Evolutionary conservation across 2,329 filamentous ascomycete genomes (phyloP).

Genomic region (Fusarium penzigii): DNA sequence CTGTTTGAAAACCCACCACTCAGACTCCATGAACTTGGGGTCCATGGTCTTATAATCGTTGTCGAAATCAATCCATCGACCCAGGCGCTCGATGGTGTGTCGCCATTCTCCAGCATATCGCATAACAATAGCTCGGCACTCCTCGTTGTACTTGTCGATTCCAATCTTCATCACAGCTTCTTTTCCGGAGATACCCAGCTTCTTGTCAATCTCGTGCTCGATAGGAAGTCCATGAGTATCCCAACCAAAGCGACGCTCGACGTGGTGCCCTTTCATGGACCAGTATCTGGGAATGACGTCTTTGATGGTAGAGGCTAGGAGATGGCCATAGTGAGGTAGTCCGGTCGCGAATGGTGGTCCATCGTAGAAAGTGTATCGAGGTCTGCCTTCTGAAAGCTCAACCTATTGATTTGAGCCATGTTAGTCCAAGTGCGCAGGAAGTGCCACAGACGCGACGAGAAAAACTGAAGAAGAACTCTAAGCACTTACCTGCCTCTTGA

Average conservation of each 20-base stretch:
- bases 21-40: conserved; percentile 89
- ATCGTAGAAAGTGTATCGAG: conserved; percentile 94
- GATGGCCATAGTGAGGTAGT: conserved; percentile 67
- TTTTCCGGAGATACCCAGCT: conserved; percentile 83
- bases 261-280: conserved; percentile 95
- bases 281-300: conserved; percentile 96
- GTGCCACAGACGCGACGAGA: neutral
- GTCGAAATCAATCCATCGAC: conserved; percentile 97
- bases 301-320: conserved; percentile 92
- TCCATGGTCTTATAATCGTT: conserved; percentile 99
- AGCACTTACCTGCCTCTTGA: conserved; percentile 70
- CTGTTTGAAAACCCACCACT: conserved; percentile 97
- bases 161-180: conserved; percentile 86
- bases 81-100: conserved; percentile 81
- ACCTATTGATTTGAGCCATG: conserved; percentile 39
- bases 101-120: conserved; percentile 86
- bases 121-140: conserved; percentile 94
- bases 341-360: conserved; percentile 79
- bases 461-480: neutral
- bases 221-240: conserved; percentile 93
- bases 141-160: conserved; percentile 85
- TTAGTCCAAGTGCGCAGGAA: neutral
- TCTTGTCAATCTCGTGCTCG: conserved; percentile 97
- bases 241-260: conserved; percentile 92
- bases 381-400: conserved; percentile 78